These are phyloP conservation scores for Diutina pseudorugosa DNA, from an alignment of 1,139 yeast genomes.

Conservation along the genomic window DNA sequence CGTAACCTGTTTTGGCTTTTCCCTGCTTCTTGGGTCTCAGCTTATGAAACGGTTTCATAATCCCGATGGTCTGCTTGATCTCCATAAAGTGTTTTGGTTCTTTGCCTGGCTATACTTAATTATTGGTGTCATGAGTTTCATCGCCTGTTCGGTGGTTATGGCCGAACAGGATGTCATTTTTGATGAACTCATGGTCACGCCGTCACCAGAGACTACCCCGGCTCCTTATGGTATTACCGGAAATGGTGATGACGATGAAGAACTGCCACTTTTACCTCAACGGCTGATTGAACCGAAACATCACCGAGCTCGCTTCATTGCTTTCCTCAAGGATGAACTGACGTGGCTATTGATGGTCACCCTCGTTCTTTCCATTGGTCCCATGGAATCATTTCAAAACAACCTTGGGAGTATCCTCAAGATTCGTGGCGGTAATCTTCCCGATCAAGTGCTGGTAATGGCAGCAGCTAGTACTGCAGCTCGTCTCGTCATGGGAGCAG, in stretches of 20 bases:
- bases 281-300: constrained; percentile 26
- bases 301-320: constrained; percentile 35
- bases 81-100: constrained; percentile 42
- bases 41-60: constrained; percentile 23
- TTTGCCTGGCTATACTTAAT: constrained; percentile 46
- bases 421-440: constrained; percentile 3
- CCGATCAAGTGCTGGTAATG: constrained; percentile 25
- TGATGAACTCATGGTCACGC: constrained; percentile 12
- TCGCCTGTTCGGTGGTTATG: constrained; percentile 53
- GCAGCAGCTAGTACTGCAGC: constrained; percentile 29
- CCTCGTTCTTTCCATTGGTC: constrained; percentile 65
- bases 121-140: constrained; percentile 47
- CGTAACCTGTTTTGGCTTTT: constrained; percentile 75
- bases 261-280: constrained; percentile 7
- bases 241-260: constrained; percentile 8
- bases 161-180: constrained; percentile 43
- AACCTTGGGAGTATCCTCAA: constrained; percentile 62
- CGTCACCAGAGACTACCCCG: constrained; percentile 5
- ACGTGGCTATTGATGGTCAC: constrained; percentile 55
- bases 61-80: constrained; percentile 22
- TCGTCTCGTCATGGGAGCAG: constrained; percentile 52
- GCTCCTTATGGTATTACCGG: constrained; percentile 6
- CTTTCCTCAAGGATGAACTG: constrained; percentile 48
- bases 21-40: constrained; percentile 56
- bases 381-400: constrained; percentile 77